A percentile compares a stretch with the other conserved stretches of the same genome.
phyloP scores from a whole-genome alignment of 164 flowering plant species.

The Aristolochia fimbriata region DNA sequence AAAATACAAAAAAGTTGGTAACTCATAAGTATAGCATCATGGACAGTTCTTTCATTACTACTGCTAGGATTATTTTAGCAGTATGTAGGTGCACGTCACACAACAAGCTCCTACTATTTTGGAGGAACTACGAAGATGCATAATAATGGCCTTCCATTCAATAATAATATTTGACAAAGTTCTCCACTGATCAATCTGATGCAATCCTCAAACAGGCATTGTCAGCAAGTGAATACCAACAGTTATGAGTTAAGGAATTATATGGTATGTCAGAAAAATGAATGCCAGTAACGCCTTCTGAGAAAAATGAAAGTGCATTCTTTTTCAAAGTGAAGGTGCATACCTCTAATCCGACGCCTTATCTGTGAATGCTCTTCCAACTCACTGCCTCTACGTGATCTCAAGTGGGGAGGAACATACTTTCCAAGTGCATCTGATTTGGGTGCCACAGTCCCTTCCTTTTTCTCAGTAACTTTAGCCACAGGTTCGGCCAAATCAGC shows the following conservation, averaged over 20 bases:
- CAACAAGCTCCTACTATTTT: too few relatives aligned
- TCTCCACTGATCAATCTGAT: too few relatives aligned
- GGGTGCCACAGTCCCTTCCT: slow-evolving; percentile 12
- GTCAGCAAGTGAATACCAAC: not conserved
- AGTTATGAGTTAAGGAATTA: not conserved
- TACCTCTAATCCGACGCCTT: slow-evolving; percentile 71
- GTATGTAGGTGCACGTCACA: too few relatives aligned
- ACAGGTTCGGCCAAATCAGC: slow-evolving; percentile 9
- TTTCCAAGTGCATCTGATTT: slow-evolving; percentile 17
- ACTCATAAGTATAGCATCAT: too few relatives aligned
- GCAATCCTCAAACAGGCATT: too few relatives aligned
- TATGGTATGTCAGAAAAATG: not conserved
- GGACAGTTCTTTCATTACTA: too few relatives aligned
- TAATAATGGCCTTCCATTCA: too few relatives aligned
- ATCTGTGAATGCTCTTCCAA: slow-evolving; percentile 51
- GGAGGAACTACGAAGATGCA: too few relatives aligned
- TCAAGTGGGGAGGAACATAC: slow-evolving; percentile 75
- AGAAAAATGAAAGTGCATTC: not conserved
- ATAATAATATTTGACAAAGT: too few relatives aligned
- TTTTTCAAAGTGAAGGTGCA: slow-evolving; percentile 6
- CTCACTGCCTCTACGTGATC: slow-evolving; percentile 39
- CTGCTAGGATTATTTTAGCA: too few relatives aligned
- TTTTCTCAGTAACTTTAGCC: slow-evolving; percentile 15
- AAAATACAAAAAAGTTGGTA: too few relatives aligned
- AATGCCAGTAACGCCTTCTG: not conserved